These are phyloP conservation scores for Phylloporus sp. DNA, from an alignment of 768 basidiomycete species.

Conservation along the genomic window DNA sequence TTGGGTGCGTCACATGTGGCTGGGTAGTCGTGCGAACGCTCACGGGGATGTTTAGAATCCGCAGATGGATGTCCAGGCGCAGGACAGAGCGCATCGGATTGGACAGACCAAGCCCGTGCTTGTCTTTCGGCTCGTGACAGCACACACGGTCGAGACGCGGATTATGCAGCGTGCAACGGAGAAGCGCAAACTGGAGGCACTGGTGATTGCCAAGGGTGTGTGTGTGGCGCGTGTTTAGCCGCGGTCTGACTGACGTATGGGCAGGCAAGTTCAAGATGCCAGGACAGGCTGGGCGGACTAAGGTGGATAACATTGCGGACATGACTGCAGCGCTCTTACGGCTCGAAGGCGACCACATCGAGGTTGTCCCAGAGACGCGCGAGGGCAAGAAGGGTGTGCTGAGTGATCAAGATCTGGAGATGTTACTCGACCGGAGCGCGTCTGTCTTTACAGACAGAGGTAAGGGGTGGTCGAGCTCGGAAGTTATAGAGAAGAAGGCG, in stretches of 20 bases:
- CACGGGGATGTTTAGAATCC: constrained; percentile 58
- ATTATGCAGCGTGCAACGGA: constrained; percentile 86
- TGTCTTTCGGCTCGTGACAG: constrained; percentile 82
- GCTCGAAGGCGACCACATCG: constrained; percentile 86
- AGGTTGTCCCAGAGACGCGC: constrained; percentile 69
- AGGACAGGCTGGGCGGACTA: constrained; percentile 47
- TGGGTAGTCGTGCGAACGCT: not conserved
- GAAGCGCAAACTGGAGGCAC: constrained; percentile 86
- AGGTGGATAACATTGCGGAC: constrained; percentile 69
- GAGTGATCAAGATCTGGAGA: constrained; percentile 75
- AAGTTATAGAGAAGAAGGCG: constrained; percentile 36
- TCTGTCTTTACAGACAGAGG: constrained; percentile 69
- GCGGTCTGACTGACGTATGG: not conserved
- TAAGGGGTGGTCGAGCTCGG: constrained; percentile 66
- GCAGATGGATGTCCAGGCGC: constrained; percentile 95
- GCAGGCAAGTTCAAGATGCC: constrained; percentile 83
- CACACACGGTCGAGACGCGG: constrained; percentile 87
- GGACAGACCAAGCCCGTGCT: constrained; percentile 91
- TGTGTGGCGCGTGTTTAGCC: not conserved
- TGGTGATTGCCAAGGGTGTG: constrained; percentile 89
- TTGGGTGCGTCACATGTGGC: constrained; percentile 17
- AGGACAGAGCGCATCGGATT: constrained; percentile 93
- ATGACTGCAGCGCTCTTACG: constrained; percentile 73
- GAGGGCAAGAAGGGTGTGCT: constrained; percentile 70
- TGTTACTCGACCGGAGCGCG: constrained; percentile 74